Percentiles rank a stretch among this genome's conserved stretches.
phyloP scores from a whole-genome alignment of 139 green algal genomes.

The Chlorella vulgaris region DNA sequence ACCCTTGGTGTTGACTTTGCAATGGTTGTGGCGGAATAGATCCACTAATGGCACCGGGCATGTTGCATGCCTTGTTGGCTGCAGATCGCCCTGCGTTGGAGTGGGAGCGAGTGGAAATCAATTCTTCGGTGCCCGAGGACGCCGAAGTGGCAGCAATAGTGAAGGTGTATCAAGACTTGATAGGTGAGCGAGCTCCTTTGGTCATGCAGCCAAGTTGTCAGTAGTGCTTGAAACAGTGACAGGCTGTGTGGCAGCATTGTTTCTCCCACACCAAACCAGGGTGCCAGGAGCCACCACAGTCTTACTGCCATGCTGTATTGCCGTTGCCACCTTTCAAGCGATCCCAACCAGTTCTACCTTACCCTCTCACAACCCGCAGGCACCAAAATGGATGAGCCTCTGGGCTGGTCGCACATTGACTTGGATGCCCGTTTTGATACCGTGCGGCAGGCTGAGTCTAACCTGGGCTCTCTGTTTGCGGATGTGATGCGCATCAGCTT shows the following conservation, averaged over 20 bases:
- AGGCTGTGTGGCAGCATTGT: too few relatives aligned
- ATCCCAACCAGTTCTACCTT: too few relatives aligned
- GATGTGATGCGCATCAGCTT: constrained; percentile 47
- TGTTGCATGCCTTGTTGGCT: too few relatives aligned
- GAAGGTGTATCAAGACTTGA: constrained; percentile 45
- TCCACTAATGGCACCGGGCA: too few relatives aligned
- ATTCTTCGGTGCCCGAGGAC: constrained; percentile 48
- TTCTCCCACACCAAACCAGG: too few relatives aligned
- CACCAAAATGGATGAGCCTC: constrained; percentile 59
- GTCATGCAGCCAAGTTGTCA: too few relatives aligned
- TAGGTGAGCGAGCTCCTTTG: constrained; percentile 35
- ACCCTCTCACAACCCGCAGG: too few relatives aligned
- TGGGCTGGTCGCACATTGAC: constrained; percentile 50
- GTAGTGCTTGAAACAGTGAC: too few relatives aligned
- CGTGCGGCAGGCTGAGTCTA: constrained; percentile 68
- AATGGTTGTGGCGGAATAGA: too few relatives aligned
- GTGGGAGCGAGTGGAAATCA: constrained; percentile 49
- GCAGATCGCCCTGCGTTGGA: constrained; percentile 44
- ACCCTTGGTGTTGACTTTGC: too few relatives aligned
- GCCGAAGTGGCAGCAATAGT: constrained; percentile 55
- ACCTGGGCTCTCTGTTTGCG: constrained; percentile 75
- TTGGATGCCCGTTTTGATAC: constrained; percentile 72
- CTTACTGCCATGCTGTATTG: neutral
- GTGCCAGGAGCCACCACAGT: neutral
- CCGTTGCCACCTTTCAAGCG: too few relatives aligned